A percentile compares a stretch with the other conserved stretches of the same genome.
Evolutionary conservation across 257 asterid species (phyloP).

Genomic region (Fraxinus cuspidata): DNA sequence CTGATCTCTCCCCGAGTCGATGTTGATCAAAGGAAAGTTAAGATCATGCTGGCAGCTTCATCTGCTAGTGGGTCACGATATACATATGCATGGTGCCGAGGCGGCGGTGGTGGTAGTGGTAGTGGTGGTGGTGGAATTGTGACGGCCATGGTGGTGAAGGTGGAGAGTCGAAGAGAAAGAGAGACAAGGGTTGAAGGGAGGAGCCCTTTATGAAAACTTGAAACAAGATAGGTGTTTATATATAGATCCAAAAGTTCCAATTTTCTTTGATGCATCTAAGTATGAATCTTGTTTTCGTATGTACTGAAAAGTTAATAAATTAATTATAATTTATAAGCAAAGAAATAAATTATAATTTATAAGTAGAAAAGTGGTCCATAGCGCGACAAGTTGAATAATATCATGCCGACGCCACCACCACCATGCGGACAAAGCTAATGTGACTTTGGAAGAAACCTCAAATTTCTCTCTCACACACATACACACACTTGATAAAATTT

Average conservation of each 20-base stretch:
- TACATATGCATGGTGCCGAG: neutral
- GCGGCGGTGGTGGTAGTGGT: neutral
- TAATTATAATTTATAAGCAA: neutral
- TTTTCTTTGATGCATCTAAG: neutral
- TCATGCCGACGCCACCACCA: constrained; percentile 32
- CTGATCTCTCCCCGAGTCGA: constrained; percentile 33
- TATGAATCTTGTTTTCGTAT: neutral
- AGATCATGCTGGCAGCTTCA: constrained; percentile 83
- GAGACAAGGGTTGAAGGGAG: neutral
- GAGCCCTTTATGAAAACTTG: neutral
- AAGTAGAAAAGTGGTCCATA: constrained; percentile 32
- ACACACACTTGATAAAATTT: no score
- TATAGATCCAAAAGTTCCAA: constrained; percentile 19
- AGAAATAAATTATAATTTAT: neutral
- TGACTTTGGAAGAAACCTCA: constrained; percentile 2
- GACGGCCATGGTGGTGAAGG: constrained; percentile 11
- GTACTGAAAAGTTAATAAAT: neutral
- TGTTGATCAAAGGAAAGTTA: constrained; percentile 27
- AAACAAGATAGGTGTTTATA: constrained; percentile 26
- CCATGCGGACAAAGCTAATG: constrained; percentile 28
- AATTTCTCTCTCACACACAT: neutral
- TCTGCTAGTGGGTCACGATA: constrained; percentile 44
- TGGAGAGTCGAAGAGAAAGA: neutral
- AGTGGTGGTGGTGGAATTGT: neutral
- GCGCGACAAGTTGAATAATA: constrained; percentile 42